phyloP scores from a whole-genome alignment of 2,329 filamentous ascomycete species.

The Diaporthe caulivora region DNA sequence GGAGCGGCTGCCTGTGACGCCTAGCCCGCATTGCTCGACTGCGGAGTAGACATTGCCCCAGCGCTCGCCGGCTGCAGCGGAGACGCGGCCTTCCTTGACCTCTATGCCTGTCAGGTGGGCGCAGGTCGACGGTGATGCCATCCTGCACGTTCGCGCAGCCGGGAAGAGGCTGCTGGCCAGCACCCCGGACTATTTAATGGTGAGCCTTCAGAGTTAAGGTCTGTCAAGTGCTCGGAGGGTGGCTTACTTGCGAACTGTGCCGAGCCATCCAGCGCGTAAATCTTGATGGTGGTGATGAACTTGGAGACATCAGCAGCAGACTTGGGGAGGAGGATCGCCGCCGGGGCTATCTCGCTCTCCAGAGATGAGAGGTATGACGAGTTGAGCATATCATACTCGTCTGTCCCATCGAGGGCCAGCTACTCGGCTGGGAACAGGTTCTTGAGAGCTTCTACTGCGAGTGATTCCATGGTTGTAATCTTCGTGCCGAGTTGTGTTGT shows the following conservation, averaged over 20 bases:
- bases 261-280: conserved; percentile 21
- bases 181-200: conserved; percentile 47
- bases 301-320: conserved; percentile 37
- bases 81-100: conserved; percentile 46
- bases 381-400: conserved; percentile 37
- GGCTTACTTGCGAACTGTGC: conserved; percentile 48
- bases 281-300: conserved; percentile 37
- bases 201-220: neutral
- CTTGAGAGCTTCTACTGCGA: neutral
- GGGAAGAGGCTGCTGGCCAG: conserved; percentile 54
- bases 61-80: conserved; percentile 50
- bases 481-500: too few relatives aligned
- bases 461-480: neutral
- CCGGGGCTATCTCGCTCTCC: conserved; percentile 38
- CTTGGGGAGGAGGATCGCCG: conserved; percentile 39
- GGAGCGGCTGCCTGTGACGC: conserved; percentile 51
- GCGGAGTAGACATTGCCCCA: conserved; percentile 53
- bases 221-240: too few relatives aligned
- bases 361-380: conserved; percentile 38
- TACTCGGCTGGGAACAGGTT: neutral
- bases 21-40: conserved; percentile 48
- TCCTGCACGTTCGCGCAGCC: conserved; percentile 52
- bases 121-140: conserved; percentile 50
- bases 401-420: conserved; percentile 26
- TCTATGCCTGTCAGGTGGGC: conserved; percentile 47